Conservation (phyloP, 768 basidiomycete genomes). For the Pisolithus orientalis region DNA sequence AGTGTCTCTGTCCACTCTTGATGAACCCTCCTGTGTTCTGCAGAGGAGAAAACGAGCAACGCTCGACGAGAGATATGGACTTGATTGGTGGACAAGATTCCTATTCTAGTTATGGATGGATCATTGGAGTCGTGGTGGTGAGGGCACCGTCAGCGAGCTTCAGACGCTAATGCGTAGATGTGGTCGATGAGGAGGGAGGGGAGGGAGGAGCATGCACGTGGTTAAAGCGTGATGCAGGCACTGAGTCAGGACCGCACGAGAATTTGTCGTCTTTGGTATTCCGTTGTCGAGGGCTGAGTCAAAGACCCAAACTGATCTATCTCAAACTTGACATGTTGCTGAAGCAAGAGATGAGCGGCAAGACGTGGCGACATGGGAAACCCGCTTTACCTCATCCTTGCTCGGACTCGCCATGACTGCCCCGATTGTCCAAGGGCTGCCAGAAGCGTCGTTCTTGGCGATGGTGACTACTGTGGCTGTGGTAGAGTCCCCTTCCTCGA, state of each 20-base stretch:
- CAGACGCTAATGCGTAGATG: constrained; percentile 80
- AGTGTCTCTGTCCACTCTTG: constrained; percentile 78
- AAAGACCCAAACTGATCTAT: constrained; percentile 60
- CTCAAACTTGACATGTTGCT: constrained; percentile 61
- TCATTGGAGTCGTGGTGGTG: constrained; percentile 31
- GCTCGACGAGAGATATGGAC: constrained; percentile 45
- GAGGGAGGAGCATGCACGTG: constrained; percentile 52
- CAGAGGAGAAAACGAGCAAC: constrained; percentile 82
- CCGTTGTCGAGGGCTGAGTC: constrained; percentile 35
- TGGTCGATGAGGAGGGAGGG: constrained; percentile 83
- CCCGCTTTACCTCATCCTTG: constrained; percentile 48
- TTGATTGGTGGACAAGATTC: constrained; percentile 30
- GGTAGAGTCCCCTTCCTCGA: constrained; percentile 25
- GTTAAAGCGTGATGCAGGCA: constrained; percentile 35
- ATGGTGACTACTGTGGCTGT: constrained; percentile 23
- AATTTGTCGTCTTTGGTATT: constrained; percentile 43
- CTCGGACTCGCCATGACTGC: constrained; percentile 75
- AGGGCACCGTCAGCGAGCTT: constrained; percentile 45
- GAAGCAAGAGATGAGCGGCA: constrained; percentile 1
- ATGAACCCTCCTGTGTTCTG: constrained; percentile 88
- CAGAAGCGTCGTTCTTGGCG: constrained; percentile 49
- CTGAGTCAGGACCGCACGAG: constrained; percentile 40
- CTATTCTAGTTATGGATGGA: constrained; percentile 33
- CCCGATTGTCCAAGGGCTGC: constrained; percentile 87
- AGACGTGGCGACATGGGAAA: background rate